Conservation (phyloP, 257 asterid genomes). For the Ilex asprella region DNA sequence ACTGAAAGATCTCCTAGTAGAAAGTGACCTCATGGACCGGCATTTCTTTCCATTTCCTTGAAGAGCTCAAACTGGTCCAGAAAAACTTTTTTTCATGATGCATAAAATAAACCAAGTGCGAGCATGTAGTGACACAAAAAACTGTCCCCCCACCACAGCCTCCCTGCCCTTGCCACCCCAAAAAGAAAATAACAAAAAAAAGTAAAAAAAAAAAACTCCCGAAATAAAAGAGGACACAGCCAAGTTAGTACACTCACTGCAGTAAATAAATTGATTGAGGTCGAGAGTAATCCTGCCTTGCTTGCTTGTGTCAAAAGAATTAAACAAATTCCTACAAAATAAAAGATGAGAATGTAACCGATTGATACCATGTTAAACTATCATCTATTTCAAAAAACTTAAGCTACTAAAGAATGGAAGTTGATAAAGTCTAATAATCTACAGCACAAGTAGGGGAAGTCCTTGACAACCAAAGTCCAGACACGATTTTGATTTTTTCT, state of each 20-base stretch:
- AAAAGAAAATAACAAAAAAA: neutral
- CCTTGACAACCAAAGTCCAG: no score
- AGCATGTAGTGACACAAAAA: neutral
- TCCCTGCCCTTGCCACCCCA: neutral
- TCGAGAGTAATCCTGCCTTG: conserved; percentile 82
- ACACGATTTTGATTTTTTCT: no score
- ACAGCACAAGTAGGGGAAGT: no score
- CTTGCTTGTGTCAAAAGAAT: conserved; percentile 71
- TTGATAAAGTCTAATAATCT: no score
- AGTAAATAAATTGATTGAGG: conserved; percentile 71
- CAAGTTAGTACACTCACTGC: conserved; percentile 47
- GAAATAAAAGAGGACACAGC: neutral
- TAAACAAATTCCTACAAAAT: conserved; percentile 55
- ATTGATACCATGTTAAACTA: neutral
- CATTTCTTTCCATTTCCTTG: neutral
- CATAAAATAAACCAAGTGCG: neutral
- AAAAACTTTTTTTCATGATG: neutral
- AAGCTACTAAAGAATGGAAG: no score
- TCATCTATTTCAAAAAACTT: no score
- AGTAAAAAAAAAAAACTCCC: neutral
- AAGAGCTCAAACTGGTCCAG: neutral
- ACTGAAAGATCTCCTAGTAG: neutral
- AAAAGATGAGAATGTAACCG: neutral
- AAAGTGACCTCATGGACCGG: neutral
- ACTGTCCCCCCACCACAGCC: no score